Evolutionary conservation across 2,329 filamentous ascomycete species (phyloP).

Genomic region (Alternaria novae-zelandiae): DNA sequence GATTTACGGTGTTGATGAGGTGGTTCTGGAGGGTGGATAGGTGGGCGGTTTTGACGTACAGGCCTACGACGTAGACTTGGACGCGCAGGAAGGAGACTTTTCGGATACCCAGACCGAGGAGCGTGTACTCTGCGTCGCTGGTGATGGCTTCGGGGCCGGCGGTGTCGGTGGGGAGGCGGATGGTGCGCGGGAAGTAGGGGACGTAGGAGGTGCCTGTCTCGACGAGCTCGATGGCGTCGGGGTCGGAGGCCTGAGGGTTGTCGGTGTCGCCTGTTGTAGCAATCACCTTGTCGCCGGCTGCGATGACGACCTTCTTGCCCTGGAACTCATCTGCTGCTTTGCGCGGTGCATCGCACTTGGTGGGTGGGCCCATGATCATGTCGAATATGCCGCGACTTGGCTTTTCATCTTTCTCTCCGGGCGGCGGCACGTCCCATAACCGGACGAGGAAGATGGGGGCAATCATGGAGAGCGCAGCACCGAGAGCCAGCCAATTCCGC

Average conservation of each 20-base stretch:
- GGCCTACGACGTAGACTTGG: conserved; percentile 92
- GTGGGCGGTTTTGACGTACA: conserved; percentile 86
- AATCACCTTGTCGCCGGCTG: conserved; percentile 67
- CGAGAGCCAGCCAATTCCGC: conserved; percentile 44
- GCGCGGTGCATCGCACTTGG: conserved; percentile 37
- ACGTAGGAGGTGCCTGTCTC: conserved; percentile 83
- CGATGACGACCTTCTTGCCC: conserved; percentile 63
- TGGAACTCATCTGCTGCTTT: conserved; percentile 52
- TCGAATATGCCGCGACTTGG: conserved; percentile 32
- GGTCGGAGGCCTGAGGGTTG: conserved; percentile 40
- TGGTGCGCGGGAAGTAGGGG: conserved; percentile 76
- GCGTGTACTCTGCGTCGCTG: conserved; percentile 72
- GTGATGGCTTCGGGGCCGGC: conserved; percentile 27
- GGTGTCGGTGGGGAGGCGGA: conserved; percentile 64
- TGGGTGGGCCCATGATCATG: conserved; percentile 32
- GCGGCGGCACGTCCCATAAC: conserved; percentile 38
- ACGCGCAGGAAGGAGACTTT: conserved; percentile 89
- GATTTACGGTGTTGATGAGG: conserved; percentile 77
- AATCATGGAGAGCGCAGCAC: conserved; percentile 46
- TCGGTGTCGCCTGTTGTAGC: conserved; percentile 48
- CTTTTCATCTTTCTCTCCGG: conserved; percentile 25
- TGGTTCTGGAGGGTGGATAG: conserved; percentile 79
- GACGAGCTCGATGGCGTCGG: conserved; percentile 73
- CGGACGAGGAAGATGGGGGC: conserved; percentile 45
- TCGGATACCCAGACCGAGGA: conserved; percentile 85